Base-by-base conservation (phyloP, 257 asterid species). In the Prunella vulgaris region DNA sequence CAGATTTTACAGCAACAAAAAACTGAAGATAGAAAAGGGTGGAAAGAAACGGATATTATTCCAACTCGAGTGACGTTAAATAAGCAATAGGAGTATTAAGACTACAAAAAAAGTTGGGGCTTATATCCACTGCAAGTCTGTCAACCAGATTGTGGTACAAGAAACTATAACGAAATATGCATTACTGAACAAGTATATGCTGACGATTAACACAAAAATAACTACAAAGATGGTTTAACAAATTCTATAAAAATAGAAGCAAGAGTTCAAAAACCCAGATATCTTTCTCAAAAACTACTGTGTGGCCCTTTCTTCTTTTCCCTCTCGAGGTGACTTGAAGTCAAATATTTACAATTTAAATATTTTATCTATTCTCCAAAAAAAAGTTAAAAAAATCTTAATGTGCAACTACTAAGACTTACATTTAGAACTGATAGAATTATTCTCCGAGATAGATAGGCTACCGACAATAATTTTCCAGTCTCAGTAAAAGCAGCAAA, bases 51-150 rank as follows among this genome's bases (percentile, higher is more conserved):
- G 3, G 42, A 24, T 30, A 56, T 38, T 66, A 22, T 10, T 40
- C 17, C 32, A 68, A 35, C 54, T 52, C n/a, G 18, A 56, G 35
- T 27, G 58, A 70, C 74, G 58, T 52, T 13, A 27, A 64, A 38
- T 38, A n/a, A 69, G 14, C 38, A 14, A 37, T 5, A 69, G 33
- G 57, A 14, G 15, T 15, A 37, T 25, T n/a, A 48, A 28, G 46
- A 38, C 46, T 38, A 38, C 46, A 38, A 24, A 69, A 57, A 58
- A 57, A 35, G 60, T 40, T 33, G 12, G 60, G 49, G 37, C 9
- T 59, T 60, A 37, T 22, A 69, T 24, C 42, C 42, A 37, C 42
- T 37, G 42, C 9, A 37, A 3, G 42, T 9, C 42, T 37, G 42
- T 37, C 72, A 68, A 38, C 1, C 35, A 53, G 13, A 13, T 33